Evolutionary conservation across 495 filamentous ascomycete species (phyloP).

Genomic region (Evernia prunastri): DNA sequence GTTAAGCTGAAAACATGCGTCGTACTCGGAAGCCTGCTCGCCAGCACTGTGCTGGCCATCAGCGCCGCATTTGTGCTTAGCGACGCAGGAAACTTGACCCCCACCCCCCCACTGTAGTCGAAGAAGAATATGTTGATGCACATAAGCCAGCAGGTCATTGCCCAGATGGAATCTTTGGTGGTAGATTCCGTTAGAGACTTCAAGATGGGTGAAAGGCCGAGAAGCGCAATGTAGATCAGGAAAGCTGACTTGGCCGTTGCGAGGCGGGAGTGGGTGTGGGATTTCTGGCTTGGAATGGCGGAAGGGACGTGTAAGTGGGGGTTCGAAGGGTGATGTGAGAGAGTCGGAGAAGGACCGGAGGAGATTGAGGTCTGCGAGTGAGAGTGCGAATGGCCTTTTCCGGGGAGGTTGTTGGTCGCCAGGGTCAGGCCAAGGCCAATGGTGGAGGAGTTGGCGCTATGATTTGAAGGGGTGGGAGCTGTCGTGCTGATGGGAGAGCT

Average conservation of each 20-base stretch:
- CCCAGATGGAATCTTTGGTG: conserved; percentile 89
- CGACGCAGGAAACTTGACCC: conserved; percentile 70
- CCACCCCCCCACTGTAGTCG: conserved; percentile 72
- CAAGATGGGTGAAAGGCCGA: conserved; percentile 87
- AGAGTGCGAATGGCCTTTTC: conserved; percentile 25
- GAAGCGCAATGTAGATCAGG: conserved; percentile 84
- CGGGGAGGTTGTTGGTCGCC: conserved; percentile 14
- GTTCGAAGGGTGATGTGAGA: conserved; percentile 21
- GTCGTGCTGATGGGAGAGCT: conserved; percentile 41
- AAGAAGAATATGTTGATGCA: conserved; percentile 96
- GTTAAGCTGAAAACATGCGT: conserved; percentile 94
- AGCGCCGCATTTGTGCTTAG: conserved; percentile 91
- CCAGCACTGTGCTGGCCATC: conserved; percentile 90
- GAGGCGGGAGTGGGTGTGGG: conserved; percentile 58
- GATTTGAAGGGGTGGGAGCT: conserved; percentile 29
- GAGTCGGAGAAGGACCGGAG: conserved; percentile 18
- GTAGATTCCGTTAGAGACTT: conserved; percentile 91
- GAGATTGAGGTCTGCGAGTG: conserved; percentile 20
- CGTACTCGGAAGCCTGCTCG: conserved; percentile 77
- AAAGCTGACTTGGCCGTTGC: conserved; percentile 81
- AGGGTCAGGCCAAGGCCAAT: conserved; percentile 47
- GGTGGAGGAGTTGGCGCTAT: conserved; percentile 26
- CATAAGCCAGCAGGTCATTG: conserved; percentile 86
- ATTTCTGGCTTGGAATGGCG: conserved; percentile 21
- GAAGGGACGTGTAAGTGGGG: conserved; percentile 20